phyloP scores from a whole-genome alignment of 2,329 filamentous ascomycete genomes.

The Penicillium aurantiogriseum region DNA sequence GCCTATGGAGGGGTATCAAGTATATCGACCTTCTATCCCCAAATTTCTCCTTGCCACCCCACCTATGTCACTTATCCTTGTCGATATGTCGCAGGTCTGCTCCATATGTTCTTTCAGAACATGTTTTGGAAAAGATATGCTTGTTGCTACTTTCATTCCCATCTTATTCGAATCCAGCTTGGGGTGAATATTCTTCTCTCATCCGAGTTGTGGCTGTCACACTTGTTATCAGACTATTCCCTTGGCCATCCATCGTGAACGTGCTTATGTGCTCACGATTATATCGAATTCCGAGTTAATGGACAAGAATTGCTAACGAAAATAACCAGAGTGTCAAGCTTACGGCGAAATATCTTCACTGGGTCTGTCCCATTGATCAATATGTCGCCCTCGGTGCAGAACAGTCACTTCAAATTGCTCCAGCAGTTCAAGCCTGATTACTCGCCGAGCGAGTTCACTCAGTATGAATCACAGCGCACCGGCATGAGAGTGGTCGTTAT shows the following conservation, averaged over 20 bases:
- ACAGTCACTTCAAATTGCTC: slow-evolving; percentile 71
- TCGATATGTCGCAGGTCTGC: slow-evolving; percentile 6
- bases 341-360: slow-evolving; percentile 22
- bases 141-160: background rate
- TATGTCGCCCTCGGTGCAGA: slow-evolving; percentile 56
- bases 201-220: background rate
- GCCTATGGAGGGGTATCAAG: background rate
- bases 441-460: slow-evolving; percentile 80
- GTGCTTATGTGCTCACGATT: background rate
- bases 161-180: background rate
- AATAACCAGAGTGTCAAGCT: slow-evolving; percentile 20
- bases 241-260: background rate
- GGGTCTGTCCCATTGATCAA: slow-evolving; percentile 31
- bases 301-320: slow-evolving; percentile 18
- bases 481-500: slow-evolving; percentile 94
- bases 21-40: slow-evolving; percentile 3
- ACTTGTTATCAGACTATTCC: slow-evolving; percentile 1
- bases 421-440: slow-evolving; percentile 89
- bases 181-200: background rate
- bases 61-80: slow-evolving; percentile 15
- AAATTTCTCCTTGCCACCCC: slow-evolving; percentile 20
- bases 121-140: background rate
- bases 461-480: slow-evolving; percentile 93
- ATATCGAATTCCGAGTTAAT: background rate
- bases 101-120: slow-evolving; percentile 8